A percentile compares a stretch with the other conserved stretches of the same genome.
Conservation (phyloP, 108 stramenopile species). For the Nannochloropsis granulata region DNA sequence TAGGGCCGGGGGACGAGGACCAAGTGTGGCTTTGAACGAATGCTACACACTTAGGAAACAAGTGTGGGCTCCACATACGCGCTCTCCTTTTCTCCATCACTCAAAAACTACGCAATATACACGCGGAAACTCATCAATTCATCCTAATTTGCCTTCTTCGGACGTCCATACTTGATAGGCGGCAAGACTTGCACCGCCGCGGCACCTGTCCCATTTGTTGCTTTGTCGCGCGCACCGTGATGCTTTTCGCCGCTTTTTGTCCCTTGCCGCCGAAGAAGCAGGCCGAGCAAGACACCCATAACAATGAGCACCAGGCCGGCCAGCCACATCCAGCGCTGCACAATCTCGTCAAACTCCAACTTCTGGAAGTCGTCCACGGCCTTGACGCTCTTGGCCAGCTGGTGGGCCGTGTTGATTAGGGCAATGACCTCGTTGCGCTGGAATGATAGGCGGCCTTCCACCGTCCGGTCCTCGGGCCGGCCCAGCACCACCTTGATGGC, state of each 20-base stretch:
- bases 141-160: neutral
- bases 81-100: too few relatives aligned
- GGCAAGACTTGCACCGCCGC: neutral
- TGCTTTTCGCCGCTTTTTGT: neutral
- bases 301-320: neutral
- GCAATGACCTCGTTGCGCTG: slow-evolving; percentile 35
- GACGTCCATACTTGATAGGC: too few relatives aligned
- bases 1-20: too few relatives aligned
- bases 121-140: too few relatives aligned
- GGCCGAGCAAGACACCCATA: neutral
- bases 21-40: too few relatives aligned
- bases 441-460: neutral
- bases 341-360: neutral
- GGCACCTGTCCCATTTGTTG: neutral
- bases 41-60: too few relatives aligned
- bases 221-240: neutral
- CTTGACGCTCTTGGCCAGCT: slow-evolving; percentile 33
- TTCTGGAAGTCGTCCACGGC: slow-evolving; percentile 12
- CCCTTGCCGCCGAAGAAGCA: neutral
- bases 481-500: slow-evolving; percentile 32
- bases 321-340: neutral
- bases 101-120: too few relatives aligned
- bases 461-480: slow-evolving; percentile 5
- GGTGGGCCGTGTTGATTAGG: slow-evolving; percentile 37
- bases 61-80: too few relatives aligned